Evolutionary conservation across 2,329 filamentous ascomycete species (phyloP), one percentile per base, ranked within the genome.

Genomic region (Fusarium sarcochroum): DNA sequence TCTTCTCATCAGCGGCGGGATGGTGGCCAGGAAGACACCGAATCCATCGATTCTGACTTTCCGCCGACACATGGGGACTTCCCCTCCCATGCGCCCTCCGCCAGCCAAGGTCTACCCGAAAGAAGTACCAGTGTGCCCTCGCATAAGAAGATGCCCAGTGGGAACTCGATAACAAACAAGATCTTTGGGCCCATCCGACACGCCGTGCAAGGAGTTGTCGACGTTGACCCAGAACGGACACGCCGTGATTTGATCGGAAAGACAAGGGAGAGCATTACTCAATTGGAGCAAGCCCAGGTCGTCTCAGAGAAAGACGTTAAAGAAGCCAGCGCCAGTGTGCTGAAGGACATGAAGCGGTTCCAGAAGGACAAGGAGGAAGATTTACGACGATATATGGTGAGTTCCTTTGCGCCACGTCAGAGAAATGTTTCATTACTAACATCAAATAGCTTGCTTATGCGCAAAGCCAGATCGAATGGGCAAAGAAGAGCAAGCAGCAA

Each of bases 301-400:
- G 94, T 93, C 6, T 93, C 94, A 6, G 93, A 94, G 66, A 90
- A 93, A 75, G 96, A 99, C 76, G 96, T 98, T 63, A 94, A 92
- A 78, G 93, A 98, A 75, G 96, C 96, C 10, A 98, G 94, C 76
- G 85, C 88, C 4, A 97, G 93, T 52, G 93, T 98, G 6, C 80
- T 99, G 72, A 91, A 92, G 74, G 96, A 99, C 77, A 83, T 99
- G 63, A 93, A 94, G 82, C 86, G 96, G 63, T 99, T 99, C 80
- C 97, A 99, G 80, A 85, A 85, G 61, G 94, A 98, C 80, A 99
- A 99, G 80, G 97, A 99, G 81, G 93, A 95, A 50, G 96, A 99
- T 78, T 79, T 99, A 75, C 91, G 90, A 76, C 89, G 93, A 67
- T 98, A 98, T 78, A 99, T 99, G 96, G 96, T 98, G 83, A 82